phyloP scores from a whole-genome alignment of 805 yeast species.

The Kodamaea leandrae region DNA sequence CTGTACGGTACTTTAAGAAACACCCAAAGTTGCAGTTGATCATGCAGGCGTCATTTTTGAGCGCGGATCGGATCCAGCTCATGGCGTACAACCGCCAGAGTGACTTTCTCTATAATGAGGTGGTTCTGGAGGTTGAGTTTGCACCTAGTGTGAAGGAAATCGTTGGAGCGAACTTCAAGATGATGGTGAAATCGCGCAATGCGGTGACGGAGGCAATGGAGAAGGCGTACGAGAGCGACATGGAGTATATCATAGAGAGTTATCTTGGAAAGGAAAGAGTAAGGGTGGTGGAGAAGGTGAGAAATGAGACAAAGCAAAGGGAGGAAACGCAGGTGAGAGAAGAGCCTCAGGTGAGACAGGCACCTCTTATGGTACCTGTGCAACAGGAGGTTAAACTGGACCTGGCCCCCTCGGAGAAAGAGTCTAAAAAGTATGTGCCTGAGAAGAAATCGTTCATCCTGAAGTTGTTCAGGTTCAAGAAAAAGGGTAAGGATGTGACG shows the following conservation, averaged over 20 bases:
- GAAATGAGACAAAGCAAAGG: too few species aligned
- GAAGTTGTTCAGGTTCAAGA: not conserved
- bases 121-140: conserved; percentile 21
- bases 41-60: conserved; percentile 36
- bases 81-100: conserved; percentile 18
- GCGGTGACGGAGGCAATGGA: conserved; percentile 21
- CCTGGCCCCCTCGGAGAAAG: too few species aligned
- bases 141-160: conserved; percentile 21
- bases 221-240: conserved; percentile 17
- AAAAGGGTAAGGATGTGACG: not conserved
- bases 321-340: not conserved
- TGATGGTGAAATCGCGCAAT: conserved; percentile 23
- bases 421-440: too few species aligned
- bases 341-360: not conserved
- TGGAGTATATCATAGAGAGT: conserved; percentile 15
- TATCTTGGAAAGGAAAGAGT: not conserved
- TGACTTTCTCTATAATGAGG: conserved; percentile 20
- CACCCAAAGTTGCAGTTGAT: conserved; percentile 41
- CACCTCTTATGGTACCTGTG: too few species aligned
- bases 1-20: conserved; percentile 19
- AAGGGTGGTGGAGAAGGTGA: not conserved
- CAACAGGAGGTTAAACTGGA: too few species aligned
- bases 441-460: not conserved
- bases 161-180: conserved; percentile 19
- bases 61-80: conserved; percentile 15